Base-by-base conservation (phyloP, 2,329 filamentous ascomycete genomes). In the Neonectria punicea region DNA sequence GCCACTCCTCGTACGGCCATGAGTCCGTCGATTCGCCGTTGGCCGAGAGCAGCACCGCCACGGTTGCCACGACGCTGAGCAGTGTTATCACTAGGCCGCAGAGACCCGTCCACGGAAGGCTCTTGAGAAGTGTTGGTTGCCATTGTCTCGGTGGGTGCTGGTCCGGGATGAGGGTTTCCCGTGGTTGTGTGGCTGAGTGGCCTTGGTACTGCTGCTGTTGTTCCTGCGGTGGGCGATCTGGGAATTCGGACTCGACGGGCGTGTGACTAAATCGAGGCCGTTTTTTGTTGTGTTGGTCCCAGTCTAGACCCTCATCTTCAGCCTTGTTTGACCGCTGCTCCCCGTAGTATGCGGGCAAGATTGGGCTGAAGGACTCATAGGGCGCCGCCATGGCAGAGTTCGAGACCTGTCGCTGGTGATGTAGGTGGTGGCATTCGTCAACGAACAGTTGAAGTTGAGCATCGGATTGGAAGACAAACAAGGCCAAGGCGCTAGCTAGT, bases 51-150 rank as follows among this genome's bases (percentile, higher is more conserved):
- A 55, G 2, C 39, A 56, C 53, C 14, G 36, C 54, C 16, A 63
- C 22, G n/a, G 36, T 22, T 4, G 53, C 60, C 3, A 53, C 20
- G 20, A 14, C 20, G 44, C 30, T 34, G 5, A 16, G n/a, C 9
- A 63, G 25, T 2, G 53, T 43, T 2, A 63, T 9, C n/a, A 63
- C 13, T 28, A 63, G 41, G 18, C 44, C 54, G 3, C 20, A 14
- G 9, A 63, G 20, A 9, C 60, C 60, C 7, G 46, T 11, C 60
- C 60, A 63, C 3, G 60, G 60, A 18, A 47, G 13, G 44, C 44
- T 47, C 44, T 47, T 47, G 44, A 47, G 44, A 8, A 39, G 13
- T 16, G 5, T 22, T 20, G 44, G 44, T 5, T 22, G 44, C 44
- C 44, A 46, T 46, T 46, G 11, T 5, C 6, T 13, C 5, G 10